Conservation (phyloP, 2,329 filamentous ascomycete genomes). For the Thielaviopsis populi region DNA sequence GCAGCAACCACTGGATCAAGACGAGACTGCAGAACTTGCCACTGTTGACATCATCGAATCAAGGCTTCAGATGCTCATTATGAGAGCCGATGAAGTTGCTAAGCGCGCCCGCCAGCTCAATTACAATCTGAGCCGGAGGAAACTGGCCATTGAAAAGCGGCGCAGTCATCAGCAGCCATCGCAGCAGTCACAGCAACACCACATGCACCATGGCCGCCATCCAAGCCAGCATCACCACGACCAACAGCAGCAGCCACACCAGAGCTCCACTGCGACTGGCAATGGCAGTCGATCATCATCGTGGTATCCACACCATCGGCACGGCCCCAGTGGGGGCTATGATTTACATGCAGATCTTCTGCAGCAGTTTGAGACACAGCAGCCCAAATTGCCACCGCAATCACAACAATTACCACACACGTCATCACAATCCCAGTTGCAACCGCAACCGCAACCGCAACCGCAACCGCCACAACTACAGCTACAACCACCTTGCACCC, state of each 20-base stretch:
- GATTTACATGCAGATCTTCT: conserved; percentile 41
- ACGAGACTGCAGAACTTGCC: conserved; percentile 71
- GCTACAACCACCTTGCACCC: not conserved
- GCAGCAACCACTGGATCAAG: conserved; percentile 66
- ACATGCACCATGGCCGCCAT: conserved; percentile 4
- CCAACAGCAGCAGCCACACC: not conserved
- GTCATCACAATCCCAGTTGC: not conserved
- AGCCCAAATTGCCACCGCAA: not conserved
- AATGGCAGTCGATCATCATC: conserved; percentile 10
- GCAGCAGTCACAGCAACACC: conserved; percentile 12
- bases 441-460: not conserved
- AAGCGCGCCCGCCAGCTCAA: conserved; percentile 56
- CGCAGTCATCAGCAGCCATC: conserved; percentile 29
- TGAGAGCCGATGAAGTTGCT: conserved; percentile 60
- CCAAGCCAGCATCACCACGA: not conserved
- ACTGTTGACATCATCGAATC: conserved; percentile 74
- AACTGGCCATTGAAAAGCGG: conserved; percentile 54
- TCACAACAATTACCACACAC: not conserved
- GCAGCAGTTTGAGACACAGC: conserved; percentile 32
- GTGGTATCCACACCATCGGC: conserved; percentile 15
- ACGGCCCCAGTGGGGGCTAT: conserved; percentile 21
- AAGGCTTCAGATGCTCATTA: conserved; percentile 60
- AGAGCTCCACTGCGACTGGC: not conserved
- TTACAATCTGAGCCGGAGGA: conserved; percentile 61
- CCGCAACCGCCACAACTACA: not conserved